These are phyloP conservation scores for Solanum hybrid DNA, from an alignment of 305 asterid species.

Conservation along the genomic window DNA sequence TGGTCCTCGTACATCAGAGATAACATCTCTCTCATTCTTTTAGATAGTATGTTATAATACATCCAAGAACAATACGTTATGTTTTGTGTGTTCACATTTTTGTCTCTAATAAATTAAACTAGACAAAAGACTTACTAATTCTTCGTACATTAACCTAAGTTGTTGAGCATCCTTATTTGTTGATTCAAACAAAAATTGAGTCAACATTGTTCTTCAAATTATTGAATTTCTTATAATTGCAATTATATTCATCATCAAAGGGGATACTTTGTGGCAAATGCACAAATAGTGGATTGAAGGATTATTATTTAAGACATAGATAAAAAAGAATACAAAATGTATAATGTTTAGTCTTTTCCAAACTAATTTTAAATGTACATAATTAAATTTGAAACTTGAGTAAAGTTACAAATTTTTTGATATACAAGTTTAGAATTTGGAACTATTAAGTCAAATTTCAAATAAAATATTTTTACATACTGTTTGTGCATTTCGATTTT, in stretches of 20 bases:
- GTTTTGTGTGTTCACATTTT: background rate
- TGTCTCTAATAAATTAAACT: background rate
- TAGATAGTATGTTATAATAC: background rate
- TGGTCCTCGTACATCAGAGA: background rate
- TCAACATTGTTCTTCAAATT: background rate
- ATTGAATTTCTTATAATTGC: background rate
- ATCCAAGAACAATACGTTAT: background rate
- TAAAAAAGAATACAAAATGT: background rate
- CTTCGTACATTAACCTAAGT: background rate
- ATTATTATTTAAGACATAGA: background rate
- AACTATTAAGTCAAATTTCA: background rate
- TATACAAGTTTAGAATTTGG: background rate
- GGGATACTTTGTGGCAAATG: background rate
- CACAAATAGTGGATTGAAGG: background rate
- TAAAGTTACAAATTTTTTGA: background rate
- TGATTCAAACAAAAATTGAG: background rate
- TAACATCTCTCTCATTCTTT: background rate
- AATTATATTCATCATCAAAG: background rate
- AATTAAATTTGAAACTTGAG: background rate
- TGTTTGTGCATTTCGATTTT: background rate
- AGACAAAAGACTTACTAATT: background rate
- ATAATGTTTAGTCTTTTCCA: background rate
- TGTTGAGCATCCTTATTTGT: background rate
- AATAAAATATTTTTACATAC: background rate
- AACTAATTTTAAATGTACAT: background rate